Conservation (phyloP, 257 asterid species). For the Lycium barbarum region DNA sequence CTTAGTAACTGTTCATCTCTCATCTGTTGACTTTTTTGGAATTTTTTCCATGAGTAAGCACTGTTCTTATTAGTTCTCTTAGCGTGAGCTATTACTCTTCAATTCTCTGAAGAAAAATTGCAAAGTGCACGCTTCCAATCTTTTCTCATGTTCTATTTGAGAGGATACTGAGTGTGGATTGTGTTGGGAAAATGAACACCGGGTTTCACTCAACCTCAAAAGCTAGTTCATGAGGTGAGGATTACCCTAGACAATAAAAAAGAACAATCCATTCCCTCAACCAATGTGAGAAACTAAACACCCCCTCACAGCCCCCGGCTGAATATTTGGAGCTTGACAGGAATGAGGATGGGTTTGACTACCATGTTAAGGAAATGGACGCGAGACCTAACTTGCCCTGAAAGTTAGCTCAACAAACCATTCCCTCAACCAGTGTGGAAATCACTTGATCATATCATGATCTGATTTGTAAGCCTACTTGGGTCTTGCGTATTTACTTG, state of each 20-base stretch:
- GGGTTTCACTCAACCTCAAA: background rate
- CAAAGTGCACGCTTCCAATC: background rate
- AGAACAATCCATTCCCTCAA: background rate
- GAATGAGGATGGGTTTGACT: background rate
- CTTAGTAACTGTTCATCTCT: background rate
- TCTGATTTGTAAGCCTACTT: too few relatives aligned
- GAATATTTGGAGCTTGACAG: background rate
- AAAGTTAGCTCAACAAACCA: background rate
- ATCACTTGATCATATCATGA: too few relatives aligned
- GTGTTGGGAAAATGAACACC: background rate
- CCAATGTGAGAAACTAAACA: background rate
- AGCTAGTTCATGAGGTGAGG: background rate
- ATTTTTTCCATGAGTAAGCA: background rate
- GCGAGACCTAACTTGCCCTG: background rate
- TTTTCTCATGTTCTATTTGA: background rate
- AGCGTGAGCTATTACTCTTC: background rate
- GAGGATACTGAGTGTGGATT: background rate
- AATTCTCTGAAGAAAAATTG: background rate
- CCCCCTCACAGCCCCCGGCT: background rate
- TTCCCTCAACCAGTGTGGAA: background rate
- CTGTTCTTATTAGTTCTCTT: background rate
- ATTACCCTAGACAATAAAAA: background rate
- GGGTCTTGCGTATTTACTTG: too few relatives aligned
- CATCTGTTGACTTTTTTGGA: background rate
- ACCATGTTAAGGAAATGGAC: background rate